These are phyloP conservation scores for Hortaea werneckii DNA, from an alignment of 2,329 filamentous ascomycete genomes.

Conservation along the genomic window DNA sequence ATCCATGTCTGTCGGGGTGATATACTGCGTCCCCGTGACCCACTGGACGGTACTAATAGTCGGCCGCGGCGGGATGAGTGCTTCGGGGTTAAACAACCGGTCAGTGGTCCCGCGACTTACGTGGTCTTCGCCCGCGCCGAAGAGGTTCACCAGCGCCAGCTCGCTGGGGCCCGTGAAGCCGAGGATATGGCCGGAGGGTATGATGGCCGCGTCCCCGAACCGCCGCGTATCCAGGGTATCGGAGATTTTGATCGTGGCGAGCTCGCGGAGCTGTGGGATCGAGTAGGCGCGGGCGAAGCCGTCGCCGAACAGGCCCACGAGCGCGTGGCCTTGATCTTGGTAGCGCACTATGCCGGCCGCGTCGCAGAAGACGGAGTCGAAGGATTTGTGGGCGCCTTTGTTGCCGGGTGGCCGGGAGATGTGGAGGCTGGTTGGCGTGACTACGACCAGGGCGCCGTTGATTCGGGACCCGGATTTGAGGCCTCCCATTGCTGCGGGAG, in stretches of 20 bases:
- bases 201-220: conserved; percentile 60
- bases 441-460: conserved; percentile 70
- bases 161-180: conserved; percentile 86
- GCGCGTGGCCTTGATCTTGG: conserved; percentile 60
- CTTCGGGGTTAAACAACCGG: conserved; percentile 65
- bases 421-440: conserved; percentile 63
- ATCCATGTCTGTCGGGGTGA: conserved; percentile 80
- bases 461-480: conserved; percentile 65
- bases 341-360: conserved; percentile 67
- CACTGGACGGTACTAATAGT: conserved; percentile 94
- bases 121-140: conserved; percentile 56
- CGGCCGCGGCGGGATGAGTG: conserved; percentile 65
- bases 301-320: conserved; percentile 80
- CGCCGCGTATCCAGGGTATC: conserved; percentile 65
- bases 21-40: conserved; percentile 88
- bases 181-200: conserved; percentile 69
- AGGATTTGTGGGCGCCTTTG: conserved; percentile 87
- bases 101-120: conserved; percentile 45
- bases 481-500: conserved; percentile 62
- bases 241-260: conserved; percentile 55
- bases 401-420: conserved; percentile 76
- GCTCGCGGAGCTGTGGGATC: conserved; percentile 79
- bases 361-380: conserved; percentile 75
- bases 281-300: conserved; percentile 70
- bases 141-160: conserved; percentile 70